Evolutionary conservation across 306 rosid genomes (phyloP), one percentile per base, ranked within the genome.

Genomic region (Lotus japonicus): DNA sequence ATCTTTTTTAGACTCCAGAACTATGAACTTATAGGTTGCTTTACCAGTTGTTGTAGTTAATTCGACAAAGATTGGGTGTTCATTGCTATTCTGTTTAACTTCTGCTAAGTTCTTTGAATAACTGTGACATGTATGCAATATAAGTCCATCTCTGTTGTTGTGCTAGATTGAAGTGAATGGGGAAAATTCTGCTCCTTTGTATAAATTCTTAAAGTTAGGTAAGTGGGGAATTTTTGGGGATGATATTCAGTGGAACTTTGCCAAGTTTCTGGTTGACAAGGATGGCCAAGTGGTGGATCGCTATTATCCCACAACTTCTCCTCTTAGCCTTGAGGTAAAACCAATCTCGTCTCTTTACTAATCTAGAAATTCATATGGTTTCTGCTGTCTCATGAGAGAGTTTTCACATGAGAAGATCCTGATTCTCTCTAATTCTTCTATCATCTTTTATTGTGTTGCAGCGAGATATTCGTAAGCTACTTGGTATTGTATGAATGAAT

Each of bases 161-260:
- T 57, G 67, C n/a, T 86, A 92, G 95, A 79, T 87, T 83, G 96
- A 89, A 77, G 96, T 89, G 72, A 89, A 92, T 68, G 95, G 98
- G 6, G 86, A 81, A 4, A 69, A 80, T 28, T 23, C 96, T 77
- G 81, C 86, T 58, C 88, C 89, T 39, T 21, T 92, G 44, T 89
- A 87, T 74, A 88, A 86, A 82, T 89, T 89, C 77, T 65, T 92
- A 39, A 92, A 89, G 82, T 41, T 70, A 4, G 90, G 84, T 6
- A 86, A 84, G 69, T 89, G 97, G 92, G 96, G 95, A 35, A 68
- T 92, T 42, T 81, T 89, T n/a, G 85, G 82, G 55, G 98, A 92
- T 72, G 77, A 92, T 58, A 84, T 89, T 50, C 96, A 86, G 69
- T 89, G 98, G 97, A 92, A 92, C 83, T 92, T 88, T 44, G 82